Conservation (phyloP, 805 yeast species). For the Hanseniaspora lachancei region DNA sequence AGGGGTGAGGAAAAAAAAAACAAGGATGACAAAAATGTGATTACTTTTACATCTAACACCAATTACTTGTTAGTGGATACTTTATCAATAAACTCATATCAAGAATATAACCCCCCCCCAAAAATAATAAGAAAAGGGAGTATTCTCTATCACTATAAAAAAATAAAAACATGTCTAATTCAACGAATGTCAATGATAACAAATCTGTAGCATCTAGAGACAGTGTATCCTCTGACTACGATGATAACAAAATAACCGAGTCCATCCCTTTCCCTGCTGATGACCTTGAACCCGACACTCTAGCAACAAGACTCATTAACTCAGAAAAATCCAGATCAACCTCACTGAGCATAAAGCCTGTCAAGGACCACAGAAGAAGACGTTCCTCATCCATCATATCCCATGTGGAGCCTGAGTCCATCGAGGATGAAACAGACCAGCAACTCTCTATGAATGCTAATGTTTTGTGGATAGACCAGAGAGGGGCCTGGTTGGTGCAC, state of each 20-base stretch:
- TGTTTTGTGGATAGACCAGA: conserved; percentile 90
- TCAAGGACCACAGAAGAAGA: conserved; percentile 37
- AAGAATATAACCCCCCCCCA: no score
- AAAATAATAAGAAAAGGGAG: no score
- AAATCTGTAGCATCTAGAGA: conserved; percentile 3
- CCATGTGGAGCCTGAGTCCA: conserved; percentile 83
- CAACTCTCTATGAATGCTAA: conserved; percentile 77
- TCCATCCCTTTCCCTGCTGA: conserved; percentile 7
- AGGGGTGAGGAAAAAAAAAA: neutral
- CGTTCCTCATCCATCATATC: conserved; percentile 83
- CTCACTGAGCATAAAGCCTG: conserved; percentile 21
- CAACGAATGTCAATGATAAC: neutral
- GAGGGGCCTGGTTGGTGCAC: conserved; percentile 94
- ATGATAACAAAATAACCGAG: conserved; percentile 11
- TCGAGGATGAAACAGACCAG: conserved; percentile 87
- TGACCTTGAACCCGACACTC: neutral
- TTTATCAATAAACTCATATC: no score
- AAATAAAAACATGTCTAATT: neutral
- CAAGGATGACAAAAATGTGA: no score
- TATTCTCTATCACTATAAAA: no score
- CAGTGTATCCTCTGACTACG: neutral
- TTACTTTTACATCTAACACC: neutral
- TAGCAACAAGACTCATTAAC: neutral
- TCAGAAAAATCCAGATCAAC: neutral
- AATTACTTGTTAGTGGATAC: no score